Base-by-base conservation (phyloP, 1,284 basidiomycete species). In the Leccinum glutinopallens region DNA sequence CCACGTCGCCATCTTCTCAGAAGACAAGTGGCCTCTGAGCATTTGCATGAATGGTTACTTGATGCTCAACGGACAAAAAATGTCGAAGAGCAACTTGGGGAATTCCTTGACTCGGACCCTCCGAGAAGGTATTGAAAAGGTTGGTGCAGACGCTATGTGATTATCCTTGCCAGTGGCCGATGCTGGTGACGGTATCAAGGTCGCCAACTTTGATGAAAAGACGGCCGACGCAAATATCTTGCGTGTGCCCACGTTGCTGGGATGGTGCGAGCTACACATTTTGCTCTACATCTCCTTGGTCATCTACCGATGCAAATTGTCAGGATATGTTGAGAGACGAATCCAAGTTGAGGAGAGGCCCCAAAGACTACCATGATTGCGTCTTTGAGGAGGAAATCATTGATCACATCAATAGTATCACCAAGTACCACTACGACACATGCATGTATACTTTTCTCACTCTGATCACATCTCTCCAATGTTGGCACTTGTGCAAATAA, bases 181-280 rank as follows among this genome's bases (percentile, higher is more conserved):
- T 81, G 96, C 96, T 32, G 97, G 97, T 39, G 97, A 99, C 77
- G 94, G 96, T 65, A 89, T 98, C 72, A 96, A 98, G 77, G 97
- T 99, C 79, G 93, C 91, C 62, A 99, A 98, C 83, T 99, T 99
- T 73, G 97, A 99, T 77, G 97, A 99, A 84, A 95, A 96, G 81
- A 94, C 93, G 12, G 97, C 97, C 19, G 99, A 99, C 76, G 96
- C 97, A 22, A 96, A 96, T 71, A 99, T 99, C 75, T 80, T 99
- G 73, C 88, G 97, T 66, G 81, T 99, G 67, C 92, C 97, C 79
- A 99, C 97, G 0, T 82, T 98, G 69, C 84, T 96, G 69, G 86
- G 84, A 7, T 99, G 97, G 96, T 96, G 94, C 72, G 90, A 96
- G 79, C 94, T 94, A 66, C 65, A 87, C 72, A 41, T 56, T 25